A percentile compares a stretch with the other conserved stretches of the same genome.
Evolutionary conservation across 208 protist genomes (phyloP).

Genomic region (Acanthamoeba lenticulata): DNA sequence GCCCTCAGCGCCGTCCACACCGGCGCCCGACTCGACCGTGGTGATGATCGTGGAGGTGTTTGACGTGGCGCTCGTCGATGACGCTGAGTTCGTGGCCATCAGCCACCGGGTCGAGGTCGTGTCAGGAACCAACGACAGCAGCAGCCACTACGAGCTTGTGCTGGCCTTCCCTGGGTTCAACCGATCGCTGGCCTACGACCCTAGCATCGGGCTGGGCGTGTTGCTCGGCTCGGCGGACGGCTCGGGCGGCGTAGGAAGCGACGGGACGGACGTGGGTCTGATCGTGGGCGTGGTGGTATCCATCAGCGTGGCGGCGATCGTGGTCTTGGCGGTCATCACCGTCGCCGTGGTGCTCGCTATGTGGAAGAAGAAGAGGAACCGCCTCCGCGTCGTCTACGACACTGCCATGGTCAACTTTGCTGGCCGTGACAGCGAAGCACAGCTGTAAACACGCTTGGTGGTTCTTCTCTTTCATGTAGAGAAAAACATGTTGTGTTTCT

Average conservation of each 20-base stretch:
- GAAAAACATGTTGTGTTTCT: no score
- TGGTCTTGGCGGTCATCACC: not conserved
- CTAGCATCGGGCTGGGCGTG: not conserved
- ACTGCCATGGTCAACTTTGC: not conserved
- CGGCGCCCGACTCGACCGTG: not conserved
- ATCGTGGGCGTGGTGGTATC: not conserved
- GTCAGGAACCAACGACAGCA: not conserved
- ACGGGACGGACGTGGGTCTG: not conserved
- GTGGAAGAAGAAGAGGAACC: not conserved
- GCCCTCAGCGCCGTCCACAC: not conserved
- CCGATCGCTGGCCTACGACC: not conserved
- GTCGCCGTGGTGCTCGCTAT: not conserved
- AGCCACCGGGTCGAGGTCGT: not conserved
- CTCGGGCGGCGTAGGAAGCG: not conserved
- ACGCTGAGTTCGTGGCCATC: not conserved
- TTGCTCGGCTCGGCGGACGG: not conserved
- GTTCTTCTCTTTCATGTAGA: no score
- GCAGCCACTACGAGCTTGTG: not conserved
- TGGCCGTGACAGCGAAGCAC: not conserved
- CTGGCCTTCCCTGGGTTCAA: not conserved
- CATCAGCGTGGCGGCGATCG: not conserved
- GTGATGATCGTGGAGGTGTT: slow-evolving; percentile 4
- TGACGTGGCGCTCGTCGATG: not conserved
- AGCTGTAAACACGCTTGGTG: no score
- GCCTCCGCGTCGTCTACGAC: no score